phyloP scores from a whole-genome alignment of 768 basidiomycete species.

The Leucocoprinus leucothites region DNA sequence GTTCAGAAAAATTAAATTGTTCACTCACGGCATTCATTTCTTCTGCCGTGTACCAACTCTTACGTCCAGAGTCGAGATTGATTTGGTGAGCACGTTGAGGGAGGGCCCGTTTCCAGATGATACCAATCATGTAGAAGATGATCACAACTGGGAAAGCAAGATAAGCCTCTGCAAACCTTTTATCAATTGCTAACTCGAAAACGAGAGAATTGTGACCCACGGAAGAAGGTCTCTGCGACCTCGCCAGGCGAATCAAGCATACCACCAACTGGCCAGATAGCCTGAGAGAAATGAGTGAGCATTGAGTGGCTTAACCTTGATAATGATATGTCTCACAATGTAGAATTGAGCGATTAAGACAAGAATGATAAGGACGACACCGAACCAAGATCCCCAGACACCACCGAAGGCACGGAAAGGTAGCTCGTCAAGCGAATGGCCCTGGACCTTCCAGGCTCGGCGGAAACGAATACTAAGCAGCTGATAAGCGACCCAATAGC shows the following conservation, averaged over 20 bases:
- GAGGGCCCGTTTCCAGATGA: slow-evolving; percentile 37
- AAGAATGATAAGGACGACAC: slow-evolving; percentile 35
- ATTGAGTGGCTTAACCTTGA: background rate
- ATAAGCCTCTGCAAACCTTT: slow-evolving; percentile 25
- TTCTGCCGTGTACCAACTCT: slow-evolving; percentile 43
- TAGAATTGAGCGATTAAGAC: slow-evolving; percentile 47
- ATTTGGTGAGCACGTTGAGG: slow-evolving; percentile 36
- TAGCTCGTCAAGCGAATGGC: slow-evolving; percentile 42
- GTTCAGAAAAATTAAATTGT: background rate
- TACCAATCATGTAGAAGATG: slow-evolving; percentile 34
- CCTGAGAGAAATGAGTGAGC: slow-evolving; percentile 18
- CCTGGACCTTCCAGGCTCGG: slow-evolving; percentile 39
- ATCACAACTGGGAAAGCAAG: slow-evolving; percentile 40
- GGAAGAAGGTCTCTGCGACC: slow-evolving; percentile 37
- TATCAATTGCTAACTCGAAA: background rate
- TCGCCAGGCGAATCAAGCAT: slow-evolving; percentile 22
- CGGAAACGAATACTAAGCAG: slow-evolving; percentile 40
- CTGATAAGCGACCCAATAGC: background rate
- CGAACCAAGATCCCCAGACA: slow-evolving; percentile 43
- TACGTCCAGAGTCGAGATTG: slow-evolving; percentile 43
- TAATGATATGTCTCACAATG: slow-evolving; percentile 23
- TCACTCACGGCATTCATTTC: slow-evolving; percentile 37
- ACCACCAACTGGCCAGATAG: slow-evolving; percentile 39
- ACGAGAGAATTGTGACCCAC: slow-evolving; percentile 19
- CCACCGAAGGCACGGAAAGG: slow-evolving; percentile 43